Base-by-base conservation (phyloP, 768 basidiomycete species). In the Boletus sp. region DNA sequence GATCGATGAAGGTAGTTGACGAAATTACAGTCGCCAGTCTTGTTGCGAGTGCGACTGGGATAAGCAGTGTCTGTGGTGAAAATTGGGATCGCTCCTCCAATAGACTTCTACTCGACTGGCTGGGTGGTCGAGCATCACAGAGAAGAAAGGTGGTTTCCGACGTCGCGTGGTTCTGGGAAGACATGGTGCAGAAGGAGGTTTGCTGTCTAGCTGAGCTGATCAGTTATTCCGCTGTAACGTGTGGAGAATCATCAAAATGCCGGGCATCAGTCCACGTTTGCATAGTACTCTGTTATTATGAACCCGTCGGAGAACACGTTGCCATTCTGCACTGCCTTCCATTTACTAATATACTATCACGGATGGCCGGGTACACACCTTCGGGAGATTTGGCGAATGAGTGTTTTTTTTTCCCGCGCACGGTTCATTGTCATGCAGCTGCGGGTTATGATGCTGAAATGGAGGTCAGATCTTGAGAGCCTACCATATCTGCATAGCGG, bases 1-100 rank as follows among this genome's bases (percentile, higher is more conserved):
- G 55, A 12, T 63, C 65, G 12, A 69, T 42, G 17, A 67, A 44
- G 5, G 73, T 74, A 1, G 73, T 71, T 2, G 58, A 17, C n/a
- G 66, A 52, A 15, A 73, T 55, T 10, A 37, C 45, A 4, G 15
- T 45, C 6, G 69, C 72, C 20, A 73, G 47, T 6, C 47, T 61
- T 14, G 63, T 61, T 24, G 58, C 57, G 12, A 73, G 48, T 12
- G 64, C 64, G 3, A 73, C 61, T 0, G 73, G 71, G 18, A 72
- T 63, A 24, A 74, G 55, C n/a, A 69, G 62, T 2, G 50, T 62
- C 15, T 62, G 52, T 9, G 63, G 60, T 6, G 67, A 58, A 45
- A 63, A 50, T 7, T 7, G n/a, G 12, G 20, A 30, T 35, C 6
- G 33, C 4, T 52, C n/a, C 15, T 29, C 39, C 11, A 10, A 7